Evolutionary conservation across 139 green algal species (phyloP), one percentile per base, ranked within the genome.

Genomic region (Chlamydomonas schloesseri): DNA sequence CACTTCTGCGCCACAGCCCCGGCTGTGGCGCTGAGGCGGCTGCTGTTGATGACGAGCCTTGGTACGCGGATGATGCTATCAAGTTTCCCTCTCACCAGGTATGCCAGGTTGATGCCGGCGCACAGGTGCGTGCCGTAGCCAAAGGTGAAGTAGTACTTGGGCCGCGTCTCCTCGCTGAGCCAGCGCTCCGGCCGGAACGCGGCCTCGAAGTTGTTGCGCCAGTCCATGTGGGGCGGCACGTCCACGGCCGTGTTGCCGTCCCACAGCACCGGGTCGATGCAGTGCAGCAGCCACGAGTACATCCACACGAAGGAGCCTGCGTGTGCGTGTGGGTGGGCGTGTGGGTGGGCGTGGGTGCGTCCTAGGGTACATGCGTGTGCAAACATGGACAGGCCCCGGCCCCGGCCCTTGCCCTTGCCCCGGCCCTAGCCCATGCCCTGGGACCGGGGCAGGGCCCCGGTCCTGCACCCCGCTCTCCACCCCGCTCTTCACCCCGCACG

Each of bases 161-260:
- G 81, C 37, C 33, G 64, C 4, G 57, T 71, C 33, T 5, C 15
- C 20, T 55, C 72, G 24, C 72, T 28, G 68, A 91, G 69, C 87
- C 87, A 91, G 23, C 87, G 42, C 74, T 82, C 71, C 10, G 87
- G 87, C 33, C 69, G 74, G 46, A 91, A 91, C 11, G 82, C 87
- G 2, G 20, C 75, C 46, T 72, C 62, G 18, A 91, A 36, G 57
- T 84, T 79, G 67, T 65, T 57, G 31, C 47, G 62, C 74, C 74
- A 91, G 74, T 91, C 87, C 87, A 91, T 91, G 82, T 91, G 81
- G 0, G 74, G 31, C 11, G 87, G 81, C 34, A 91, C 24, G 29
- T 34, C 26, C 60, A 1, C 53, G 65, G 26, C 29, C 36, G 70
- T 60, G 78, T 57, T 8, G 20, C 81, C 82, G 33, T 86, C 70